Base-by-base conservation (phyloP, 495 filamentous ascomycete species). In the Elaphomyces granulatus region DNA sequence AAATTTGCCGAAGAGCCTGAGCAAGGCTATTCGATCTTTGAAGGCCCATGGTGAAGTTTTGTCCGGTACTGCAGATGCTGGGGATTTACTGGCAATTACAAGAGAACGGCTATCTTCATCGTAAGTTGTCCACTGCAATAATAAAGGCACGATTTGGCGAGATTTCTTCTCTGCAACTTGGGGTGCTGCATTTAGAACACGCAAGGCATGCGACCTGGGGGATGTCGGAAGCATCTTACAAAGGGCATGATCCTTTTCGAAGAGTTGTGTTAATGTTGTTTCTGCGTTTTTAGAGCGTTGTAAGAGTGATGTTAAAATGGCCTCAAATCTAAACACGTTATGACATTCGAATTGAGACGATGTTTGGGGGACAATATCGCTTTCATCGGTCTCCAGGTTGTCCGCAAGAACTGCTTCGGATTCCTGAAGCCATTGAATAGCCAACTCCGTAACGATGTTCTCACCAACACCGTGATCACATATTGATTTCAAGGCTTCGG, bases 1-100 rank as follows among this genome's bases (percentile, higher is more conserved):
- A 52, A 95, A 96, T 45, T 81, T 74, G 0, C 77, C 72, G 53
- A 96, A 84, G n/a, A 99, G 63, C 1, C 69, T 70, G 32, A 96
- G 68, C 53, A 94, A 74, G 2, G 81, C 66, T 52, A 88, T 78
- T 43, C 85, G 78, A 50, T 96, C 87, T 47, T 78, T 72, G 54
- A 80, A 63, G 34, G 70, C 55, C 72, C 71, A 74, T 48, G 49
- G 49, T 30, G 45, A 26, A 19, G 45, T 44, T 3, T 52, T 52
- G 14, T 49, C 37, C 15, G 55, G 50, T 20, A 62, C 59, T 16
- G 54, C 46, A 14, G 40, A 36, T 17, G 45, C 50, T 4, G 45
- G 45, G 4, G 50, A 30, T 8, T 52, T 36, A 0, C 43, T 19
- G 36, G 43, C 33, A 28, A 42, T 42, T n/a, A 34, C 32, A 26